These are phyloP conservation scores for Lolium perenne DNA, from an alignment of 176 grass and related monocot species.

Conservation along the genomic window DNA sequence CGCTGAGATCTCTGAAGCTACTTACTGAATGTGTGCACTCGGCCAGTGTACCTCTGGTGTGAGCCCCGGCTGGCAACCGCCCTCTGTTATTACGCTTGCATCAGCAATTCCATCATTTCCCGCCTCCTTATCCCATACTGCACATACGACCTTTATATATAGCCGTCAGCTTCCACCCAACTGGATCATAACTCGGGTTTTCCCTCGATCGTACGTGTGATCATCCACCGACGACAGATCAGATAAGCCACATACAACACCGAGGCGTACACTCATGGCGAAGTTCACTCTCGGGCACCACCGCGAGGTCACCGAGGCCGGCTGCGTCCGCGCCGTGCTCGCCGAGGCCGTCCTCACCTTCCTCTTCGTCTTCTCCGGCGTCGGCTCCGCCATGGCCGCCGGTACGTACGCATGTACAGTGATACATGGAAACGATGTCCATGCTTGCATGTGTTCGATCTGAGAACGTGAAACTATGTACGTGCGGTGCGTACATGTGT, in stretches of 20 bases:
- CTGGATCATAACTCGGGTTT: not conserved
- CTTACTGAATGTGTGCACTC: not conserved
- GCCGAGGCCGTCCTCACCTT: constrained; percentile 89
- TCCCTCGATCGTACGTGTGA: not conserved
- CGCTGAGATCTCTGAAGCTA: not conserved
- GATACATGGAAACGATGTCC: not conserved
- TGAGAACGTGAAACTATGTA: not conserved
- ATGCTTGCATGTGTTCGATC: not conserved
- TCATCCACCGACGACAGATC: not conserved
- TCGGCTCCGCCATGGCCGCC: constrained; percentile 74
- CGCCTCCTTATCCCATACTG: not conserved
- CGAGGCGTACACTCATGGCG: constrained; percentile 40
- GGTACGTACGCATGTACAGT: constrained; percentile 28
- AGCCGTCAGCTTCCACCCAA: not conserved
- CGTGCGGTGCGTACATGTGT: not conserved
- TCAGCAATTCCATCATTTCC: constrained; percentile 1
- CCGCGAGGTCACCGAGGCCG: constrained; percentile 62
- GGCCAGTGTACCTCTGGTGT: not conserved
- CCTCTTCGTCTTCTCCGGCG: constrained; percentile 93
- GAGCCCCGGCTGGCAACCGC: not conserved
- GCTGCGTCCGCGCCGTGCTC: constrained; percentile 68
- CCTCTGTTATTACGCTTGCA: not conserved
- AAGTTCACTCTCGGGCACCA: constrained; percentile 73
- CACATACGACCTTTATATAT: constrained; percentile 1
- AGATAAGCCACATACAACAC: not conserved